A percentile compares a stretch with the other conserved stretches of the same genome.
Evolutionary conservation across 2,329 filamentous ascomycete species (phyloP).

Genomic region (Paraconiothyrium brasiliense): DNA sequence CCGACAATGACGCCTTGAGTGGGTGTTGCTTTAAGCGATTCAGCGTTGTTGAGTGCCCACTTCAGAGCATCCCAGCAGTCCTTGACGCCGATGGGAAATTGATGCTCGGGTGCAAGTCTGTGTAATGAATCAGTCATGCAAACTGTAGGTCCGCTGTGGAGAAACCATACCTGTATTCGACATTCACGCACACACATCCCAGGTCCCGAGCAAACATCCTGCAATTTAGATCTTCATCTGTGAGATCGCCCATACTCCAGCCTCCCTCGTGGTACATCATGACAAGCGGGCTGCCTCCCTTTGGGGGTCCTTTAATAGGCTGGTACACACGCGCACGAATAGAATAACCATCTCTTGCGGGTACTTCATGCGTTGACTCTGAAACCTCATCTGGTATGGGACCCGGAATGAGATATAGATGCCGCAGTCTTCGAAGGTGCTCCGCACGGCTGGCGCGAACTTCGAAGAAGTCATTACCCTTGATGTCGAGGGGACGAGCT

Average conservation of each 20-base stretch:
- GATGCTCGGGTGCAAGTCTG: constrained; percentile 61
- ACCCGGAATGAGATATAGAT: constrained; percentile 43
- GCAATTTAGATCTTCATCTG: constrained; percentile 55
- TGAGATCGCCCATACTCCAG: constrained; percentile 55
- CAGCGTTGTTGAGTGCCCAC: constrained; percentile 51
- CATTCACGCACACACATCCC: constrained; percentile 56
- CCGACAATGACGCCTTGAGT: constrained; percentile 60
- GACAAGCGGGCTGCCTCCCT: constrained; percentile 38
- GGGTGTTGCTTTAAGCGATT: constrained; percentile 52
- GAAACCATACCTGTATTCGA: constrained; percentile 57
- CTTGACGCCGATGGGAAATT: constrained; percentile 59
- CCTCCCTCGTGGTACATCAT: constrained; percentile 57
- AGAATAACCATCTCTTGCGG: constrained; percentile 33
- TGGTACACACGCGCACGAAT: constrained; percentile 43
- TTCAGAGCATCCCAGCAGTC: constrained; percentile 59
- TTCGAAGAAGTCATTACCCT: constrained; percentile 28
- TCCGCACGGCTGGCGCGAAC: constrained; percentile 33
- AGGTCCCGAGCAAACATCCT: constrained; percentile 50
- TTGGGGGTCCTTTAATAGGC: constrained; percentile 29
- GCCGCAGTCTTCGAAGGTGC: constrained; percentile 40
- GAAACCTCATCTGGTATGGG: constrained; percentile 40
- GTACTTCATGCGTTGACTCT: constrained; percentile 39
- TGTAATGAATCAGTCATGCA: not conserved
- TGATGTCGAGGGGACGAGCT: constrained; percentile 31
- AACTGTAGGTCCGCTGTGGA: not conserved